Evolutionary conservation across 2,329 filamentous ascomycete species (phyloP), one percentile per base, ranked within the genome.

Genomic region (Nemania serpens): DNA sequence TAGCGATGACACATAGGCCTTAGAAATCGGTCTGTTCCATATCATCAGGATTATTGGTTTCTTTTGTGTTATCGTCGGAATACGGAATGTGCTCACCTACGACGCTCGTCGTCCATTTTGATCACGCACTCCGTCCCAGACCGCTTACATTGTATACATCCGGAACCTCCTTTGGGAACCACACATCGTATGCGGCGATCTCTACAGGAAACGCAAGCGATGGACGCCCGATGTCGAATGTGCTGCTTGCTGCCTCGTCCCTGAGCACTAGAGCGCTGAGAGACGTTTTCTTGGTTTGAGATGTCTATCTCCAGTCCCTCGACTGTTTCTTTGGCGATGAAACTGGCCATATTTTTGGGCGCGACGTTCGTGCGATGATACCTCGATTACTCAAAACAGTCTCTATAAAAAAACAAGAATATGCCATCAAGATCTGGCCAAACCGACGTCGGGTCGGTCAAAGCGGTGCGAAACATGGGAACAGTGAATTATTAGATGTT

Each of bases 101-200:
- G 62, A 59, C 64, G 64, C 48, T 66, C 64, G 39, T 66, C 64
- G 34, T 66, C 64, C 56, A 63, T 66, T 48, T 63, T 66, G 25
- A 66, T 66, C 42, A 66, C 62, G 46, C 64, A 66, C n/a, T 64
- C 60, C 9, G 62, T 61, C 22, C 64, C 57, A 18, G 64, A 60
- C 9, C 64, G 59, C 52, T 63, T 62, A 45, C 64, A 66, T 57
- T 64, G 62, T 46, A 55, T 61, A 47, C 64, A 66, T 33, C 48
- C 59, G 13, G 59, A 58, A 1, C 57, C 56, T 11, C 64, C 64
- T 29, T 65, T 66, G 5, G 62, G 62, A 45, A 66, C 64, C 20
- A 66, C 62, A 57, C 64, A 66, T 37, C 64, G 62, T 58, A 66
- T 66, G 13, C 64, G 64, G 17, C 64, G 62, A 34, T 66, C 64